Evolutionary conservation across 2,329 filamentous ascomycete species (phyloP), one percentile per base, ranked within the genome.

Genomic region (Penicillium glabrum): DNA sequence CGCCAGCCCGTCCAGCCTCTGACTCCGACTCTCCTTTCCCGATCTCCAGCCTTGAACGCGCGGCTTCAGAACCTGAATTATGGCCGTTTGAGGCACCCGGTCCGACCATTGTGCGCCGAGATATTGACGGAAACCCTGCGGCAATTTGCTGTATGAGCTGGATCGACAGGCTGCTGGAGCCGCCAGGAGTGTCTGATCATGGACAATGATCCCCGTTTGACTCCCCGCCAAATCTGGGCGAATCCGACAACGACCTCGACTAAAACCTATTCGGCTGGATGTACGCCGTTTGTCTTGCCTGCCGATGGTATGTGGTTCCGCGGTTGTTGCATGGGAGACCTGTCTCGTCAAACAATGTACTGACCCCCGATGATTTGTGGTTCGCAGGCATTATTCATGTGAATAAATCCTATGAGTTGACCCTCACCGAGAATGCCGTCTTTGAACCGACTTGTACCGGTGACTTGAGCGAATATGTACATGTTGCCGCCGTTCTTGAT

Each of bases 271-370:
- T 58, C 63, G 9, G 69, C 82, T 61, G 81, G 83, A 64, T 89
- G 86, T 67, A 85, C 84, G 21, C 84, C 86, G 27, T 85, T 86
- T 67, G 81, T 83, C 24, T 78, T 89, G 19, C 85, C 85, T 39
- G 83, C 82, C 60, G 77, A 81, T 65, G 86, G 86, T 77, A 68
- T 57, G 74, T 63, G 11, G 26, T 24, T 37, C 11, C 27, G 27
- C 27, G 4, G 3, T 4, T 16, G 1, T 23, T 6, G 14, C 21
- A 19, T 13, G 23, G 7, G 2, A 11, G 24, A 11, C 21, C 33
- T 23, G 19, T 41, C 19, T 14, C 19, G 10, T 21, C 39, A 10
- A 19, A 37, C 24, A 9, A 8, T 16, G 14, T 26, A 46, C 53
- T 54, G 55, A 59, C 33, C 51, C 24, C 39, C 39, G 39, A 23